phyloP scores from a whole-genome alignment of 306 rosid species.

The Sicyos edulis region DNA sequence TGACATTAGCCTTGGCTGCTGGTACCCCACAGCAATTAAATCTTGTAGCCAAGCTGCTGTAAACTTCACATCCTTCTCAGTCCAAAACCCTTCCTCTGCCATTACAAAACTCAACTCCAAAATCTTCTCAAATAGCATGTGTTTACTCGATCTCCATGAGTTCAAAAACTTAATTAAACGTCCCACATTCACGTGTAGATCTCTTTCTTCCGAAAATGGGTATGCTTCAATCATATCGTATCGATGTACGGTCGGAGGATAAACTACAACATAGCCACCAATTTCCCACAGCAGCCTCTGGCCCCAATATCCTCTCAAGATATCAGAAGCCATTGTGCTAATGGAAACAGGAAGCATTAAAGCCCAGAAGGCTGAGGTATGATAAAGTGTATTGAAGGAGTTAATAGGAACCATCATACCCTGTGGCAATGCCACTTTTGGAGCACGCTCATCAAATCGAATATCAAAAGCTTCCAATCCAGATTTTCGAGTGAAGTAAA shows the following conservation, averaged over 20 bases:
- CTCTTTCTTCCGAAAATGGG: constrained; percentile 92
- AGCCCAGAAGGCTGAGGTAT: constrained; percentile 88
- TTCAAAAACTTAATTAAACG: constrained; percentile 66
- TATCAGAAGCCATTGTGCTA: constrained; percentile 92
- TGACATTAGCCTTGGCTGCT: constrained; percentile 90
- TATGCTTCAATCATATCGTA: constrained; percentile 72
- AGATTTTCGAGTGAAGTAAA: constrained; percentile 83
- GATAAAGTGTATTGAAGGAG: constrained; percentile 84
- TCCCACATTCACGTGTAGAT: constrained; percentile 91
- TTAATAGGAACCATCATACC: constrained; percentile 87
- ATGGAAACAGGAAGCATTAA: constrained; percentile 97
- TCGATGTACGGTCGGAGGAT: constrained; percentile 88
- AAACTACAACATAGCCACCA: constrained; percentile 80
- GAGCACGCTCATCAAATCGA: constrained; percentile 72
- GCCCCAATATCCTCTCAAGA: constrained; percentile 96
- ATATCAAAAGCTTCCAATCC: constrained; percentile 75
- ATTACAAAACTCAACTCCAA: constrained; percentile 75
- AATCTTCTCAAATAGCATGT: constrained; percentile 70
- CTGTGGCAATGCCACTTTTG: constrained; percentile 87
- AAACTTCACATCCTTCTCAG: constrained; percentile 76
- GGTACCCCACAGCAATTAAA: constrained; percentile 83
- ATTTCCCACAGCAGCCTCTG: constrained; percentile 97
- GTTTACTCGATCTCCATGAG: constrained; percentile 76
- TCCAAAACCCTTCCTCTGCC: constrained; percentile 96
- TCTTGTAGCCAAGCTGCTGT: constrained; percentile 98